Evolutionary conservation across 441 rosid species (phyloP), one percentile per base, ranked within the genome.

Genomic region (Erodium moschatum): DNA sequence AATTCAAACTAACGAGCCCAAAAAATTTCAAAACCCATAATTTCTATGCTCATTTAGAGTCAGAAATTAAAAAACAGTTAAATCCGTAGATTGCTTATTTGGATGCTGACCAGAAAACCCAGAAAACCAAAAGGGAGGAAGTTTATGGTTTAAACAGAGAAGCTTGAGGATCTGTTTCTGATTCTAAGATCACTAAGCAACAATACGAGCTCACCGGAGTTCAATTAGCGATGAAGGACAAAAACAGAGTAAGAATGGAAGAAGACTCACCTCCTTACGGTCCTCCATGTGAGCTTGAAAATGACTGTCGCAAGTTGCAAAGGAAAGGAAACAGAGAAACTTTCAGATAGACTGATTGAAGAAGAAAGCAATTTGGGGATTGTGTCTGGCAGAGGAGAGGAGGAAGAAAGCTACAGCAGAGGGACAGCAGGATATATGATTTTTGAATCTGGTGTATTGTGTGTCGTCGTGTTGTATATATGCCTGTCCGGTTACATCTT

Each of bases 201-300:
- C 63, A 58, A 10, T 7, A 58, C 29, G 12, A 20, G 19, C 62
- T 19, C 63, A 58, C 19, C 29, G 2, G 27, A 58, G 27, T 58
- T 9, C 29, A 19, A 58, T 2, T 33, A 33, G 38, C 38, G 9
- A 19, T 8, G 18, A 58, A 19, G 7, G 0, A 33, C 24, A 54
- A 54, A 20, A 15, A 52, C 20, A 52, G 20, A 52, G 58, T 0
- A 15, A 52, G 60, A 2, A 2, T 6, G 0, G 20, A n/a, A 16
- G 20, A 5, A 1, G 63, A 58, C 13, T 19, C 29, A 58, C 63
- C 63, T 58, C 63, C 63, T 58, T 58, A 9, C 63, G 63, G 19
- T 58, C 29, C 63, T 58, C 63, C 63, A 58, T 58, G 11, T 6
- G 27, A 56, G 63, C 63, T 56, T 19, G 27, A 56, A 56, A 56